A percentile compares a stretch with the other conserved stretches of the same genome.
These are phyloP conservation scores for Phialophora expanda DNA, from an alignment of 2,329 filamentous ascomycete genomes.

Conservation along the genomic window DNA sequence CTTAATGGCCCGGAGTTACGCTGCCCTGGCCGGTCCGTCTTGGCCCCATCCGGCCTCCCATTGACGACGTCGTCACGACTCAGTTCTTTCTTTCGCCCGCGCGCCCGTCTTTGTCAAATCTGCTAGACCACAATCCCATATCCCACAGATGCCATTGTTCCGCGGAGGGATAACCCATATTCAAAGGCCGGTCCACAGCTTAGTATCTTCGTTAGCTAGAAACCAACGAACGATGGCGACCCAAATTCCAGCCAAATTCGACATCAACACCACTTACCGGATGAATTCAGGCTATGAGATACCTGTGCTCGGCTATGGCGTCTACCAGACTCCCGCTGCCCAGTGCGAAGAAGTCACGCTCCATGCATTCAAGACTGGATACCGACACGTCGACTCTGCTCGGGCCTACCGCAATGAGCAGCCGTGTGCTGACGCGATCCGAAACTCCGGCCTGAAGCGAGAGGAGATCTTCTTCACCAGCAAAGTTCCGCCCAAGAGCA, in stretches of 20 bases:
- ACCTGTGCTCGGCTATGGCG: slow-evolving; percentile 50
- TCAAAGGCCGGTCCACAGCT: not conserved
- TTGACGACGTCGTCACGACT: not conserved
- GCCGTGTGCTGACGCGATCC: slow-evolving; percentile 60
- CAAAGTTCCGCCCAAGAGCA: slow-evolving; percentile 59
- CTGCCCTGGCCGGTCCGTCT: not conserved
- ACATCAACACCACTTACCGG: slow-evolving; percentile 45
- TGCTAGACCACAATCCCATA: not conserved
- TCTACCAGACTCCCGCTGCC: slow-evolving; percentile 57
- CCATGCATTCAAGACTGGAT: slow-evolving; percentile 62
- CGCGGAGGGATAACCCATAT: not conserved
- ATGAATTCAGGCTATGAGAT: slow-evolving; percentile 49
- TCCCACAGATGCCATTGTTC: not conserved
- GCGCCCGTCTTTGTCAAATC: not conserved
- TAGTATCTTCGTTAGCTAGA: not conserved
- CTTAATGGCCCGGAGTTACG: not conserved
- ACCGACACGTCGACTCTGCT: slow-evolving; percentile 66
- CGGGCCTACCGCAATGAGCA: slow-evolving; percentile 64
- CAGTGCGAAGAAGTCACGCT: slow-evolving; percentile 63
- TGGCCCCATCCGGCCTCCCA: not conserved
- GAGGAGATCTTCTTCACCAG: slow-evolving; percentile 67
- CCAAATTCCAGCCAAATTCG: slow-evolving; percentile 27
- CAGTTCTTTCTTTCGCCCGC: not conserved
- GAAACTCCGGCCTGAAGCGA: slow-evolving; percentile 58
- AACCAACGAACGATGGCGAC: slow-evolving; percentile 30